These are phyloP conservation scores for Fomitopsis schrenkii DNA, from an alignment of 1,284 basidiomycete species.

Conservation along the genomic window DNA sequence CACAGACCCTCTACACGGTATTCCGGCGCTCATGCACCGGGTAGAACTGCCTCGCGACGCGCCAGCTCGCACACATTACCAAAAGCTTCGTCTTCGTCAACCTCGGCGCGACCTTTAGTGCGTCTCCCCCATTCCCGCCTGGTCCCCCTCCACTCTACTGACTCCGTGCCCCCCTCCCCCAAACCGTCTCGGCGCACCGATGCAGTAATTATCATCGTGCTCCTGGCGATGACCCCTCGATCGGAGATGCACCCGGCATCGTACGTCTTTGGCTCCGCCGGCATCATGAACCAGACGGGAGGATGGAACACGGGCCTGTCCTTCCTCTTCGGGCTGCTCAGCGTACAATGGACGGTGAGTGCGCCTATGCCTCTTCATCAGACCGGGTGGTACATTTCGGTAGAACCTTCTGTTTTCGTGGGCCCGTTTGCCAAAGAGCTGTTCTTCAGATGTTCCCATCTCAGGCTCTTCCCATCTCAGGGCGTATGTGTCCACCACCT, in stretches of 20 bases:
- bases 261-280: slow-evolving; percentile 77
- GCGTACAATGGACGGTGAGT: slow-evolving; percentile 87
- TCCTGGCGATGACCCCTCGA: slow-evolving; percentile 75
- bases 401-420: too few relatives aligned
- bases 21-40: neutral
- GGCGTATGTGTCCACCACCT: neutral
- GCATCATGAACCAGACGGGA: slow-evolving; percentile 72
- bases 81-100: slow-evolving; percentile 86
- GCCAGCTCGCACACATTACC: slow-evolving; percentile 75
- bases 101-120: slow-evolving; percentile 66
- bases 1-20: neutral
- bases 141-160: neutral
- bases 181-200: neutral
- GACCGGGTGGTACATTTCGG: too few relatives aligned
- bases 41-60: slow-evolving; percentile 80
- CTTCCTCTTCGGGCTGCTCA: slow-evolving; percentile 85
- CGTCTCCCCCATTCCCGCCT: slow-evolving; percentile 16
- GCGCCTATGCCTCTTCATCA: neutral
- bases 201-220: slow-evolving; percentile 78
- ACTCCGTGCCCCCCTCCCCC: neutral
- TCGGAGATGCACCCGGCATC: slow-evolving; percentile 75
- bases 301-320: slow-evolving; percentile 80
- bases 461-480: neutral
- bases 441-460: too few relatives aligned
- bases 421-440: too few relatives aligned